Conservation (phyloP, 1,284 basidiomycete genomes). For the Ustilago crameri region DNA sequence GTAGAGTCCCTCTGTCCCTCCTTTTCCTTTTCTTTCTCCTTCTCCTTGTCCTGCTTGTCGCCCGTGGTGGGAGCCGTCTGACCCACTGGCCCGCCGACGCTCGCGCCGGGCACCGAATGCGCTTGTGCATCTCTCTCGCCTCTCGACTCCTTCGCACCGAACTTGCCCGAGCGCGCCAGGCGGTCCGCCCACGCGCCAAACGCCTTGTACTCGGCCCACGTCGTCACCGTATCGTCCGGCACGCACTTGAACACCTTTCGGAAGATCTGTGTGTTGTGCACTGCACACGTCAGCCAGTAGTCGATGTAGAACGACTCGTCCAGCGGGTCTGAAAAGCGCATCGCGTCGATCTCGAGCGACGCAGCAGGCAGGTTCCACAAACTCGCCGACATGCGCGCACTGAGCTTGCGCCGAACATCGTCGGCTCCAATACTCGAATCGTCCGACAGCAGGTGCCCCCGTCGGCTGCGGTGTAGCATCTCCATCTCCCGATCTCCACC, state of each 20-base stretch:
- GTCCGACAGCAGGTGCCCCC: constrained; percentile 21
- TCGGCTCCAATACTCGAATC: constrained; percentile 12
- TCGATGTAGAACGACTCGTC: constrained; percentile 59
- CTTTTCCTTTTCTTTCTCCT: background rate
- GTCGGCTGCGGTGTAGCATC: constrained; percentile 31
- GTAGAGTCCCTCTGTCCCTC: background rate
- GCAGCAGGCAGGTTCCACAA: constrained; percentile 48
- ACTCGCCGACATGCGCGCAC: constrained; percentile 46
- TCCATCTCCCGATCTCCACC: constrained; percentile 36
- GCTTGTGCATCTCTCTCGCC: constrained; percentile 38
- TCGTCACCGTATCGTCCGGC: constrained; percentile 65
- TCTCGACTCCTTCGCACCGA: constrained; percentile 35
- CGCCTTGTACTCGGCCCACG: constrained; percentile 66
- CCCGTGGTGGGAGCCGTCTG: background rate
- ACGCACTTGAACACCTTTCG: constrained; percentile 66
- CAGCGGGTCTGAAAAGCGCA: constrained; percentile 56
- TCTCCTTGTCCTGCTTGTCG: background rate
- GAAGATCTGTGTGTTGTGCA: constrained; percentile 65
- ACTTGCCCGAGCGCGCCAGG: constrained; percentile 44
- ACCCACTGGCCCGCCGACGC: constrained; percentile 40
- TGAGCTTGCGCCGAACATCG: constrained; percentile 36
- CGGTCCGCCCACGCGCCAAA: constrained; percentile 57
- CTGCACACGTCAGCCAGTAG: constrained; percentile 60
- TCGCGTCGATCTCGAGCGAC: constrained; percentile 50
- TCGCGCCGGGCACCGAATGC: constrained; percentile 46